Conservation (phyloP, 2,329 filamentous ascomycete species). For the Epichloe amarillans region DNA sequence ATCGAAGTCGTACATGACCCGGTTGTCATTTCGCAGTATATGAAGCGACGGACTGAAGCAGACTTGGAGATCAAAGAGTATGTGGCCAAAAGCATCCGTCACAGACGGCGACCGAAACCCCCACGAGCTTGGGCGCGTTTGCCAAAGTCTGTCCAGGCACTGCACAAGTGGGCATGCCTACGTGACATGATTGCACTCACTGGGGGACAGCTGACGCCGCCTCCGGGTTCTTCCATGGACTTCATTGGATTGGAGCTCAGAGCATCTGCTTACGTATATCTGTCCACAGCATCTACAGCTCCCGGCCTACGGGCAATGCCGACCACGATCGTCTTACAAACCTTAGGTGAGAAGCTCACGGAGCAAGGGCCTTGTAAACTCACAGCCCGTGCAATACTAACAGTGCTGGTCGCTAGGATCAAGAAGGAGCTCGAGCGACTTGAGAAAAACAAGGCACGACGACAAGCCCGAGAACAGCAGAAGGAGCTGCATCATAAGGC, state of each 20-base stretch:
- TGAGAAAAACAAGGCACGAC: slow-evolving; percentile 80
- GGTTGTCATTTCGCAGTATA: slow-evolving; percentile 79
- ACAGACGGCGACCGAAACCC: slow-evolving; percentile 1
- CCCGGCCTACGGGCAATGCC: slow-evolving; percentile 35
- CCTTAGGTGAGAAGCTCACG: slow-evolving; percentile 21
- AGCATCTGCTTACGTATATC: slow-evolving; percentile 25
- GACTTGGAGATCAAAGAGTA: slow-evolving; percentile 64
- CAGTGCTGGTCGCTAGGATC: slow-evolving; percentile 17
- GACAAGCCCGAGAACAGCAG: slow-evolving; percentile 80
- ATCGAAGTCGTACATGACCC: slow-evolving; percentile 65
- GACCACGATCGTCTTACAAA: slow-evolving; percentile 35
- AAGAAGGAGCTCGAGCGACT: slow-evolving; percentile 64
- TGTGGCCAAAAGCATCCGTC: slow-evolving; percentile 20
- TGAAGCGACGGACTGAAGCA: slow-evolving; percentile 59
- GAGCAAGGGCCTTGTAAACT: not conserved
- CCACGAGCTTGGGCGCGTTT: slow-evolving; percentile 9
- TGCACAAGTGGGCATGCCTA: slow-evolving; percentile 11
- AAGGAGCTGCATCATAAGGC: slow-evolving; percentile 50
- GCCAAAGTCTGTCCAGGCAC: slow-evolving; percentile 8
- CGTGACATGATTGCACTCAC: slow-evolving; percentile 6
- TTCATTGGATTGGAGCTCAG: slow-evolving; percentile 21
- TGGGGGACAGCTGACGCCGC: slow-evolving; percentile 13
- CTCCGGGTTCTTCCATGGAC: slow-evolving; percentile 17
- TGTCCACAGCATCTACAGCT: slow-evolving; percentile 34
- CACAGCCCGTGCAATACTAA: not conserved